Evolutionary conservation across 805 yeast species (phyloP).

Genomic region (Schwanniomyces polymorphus): DNA sequence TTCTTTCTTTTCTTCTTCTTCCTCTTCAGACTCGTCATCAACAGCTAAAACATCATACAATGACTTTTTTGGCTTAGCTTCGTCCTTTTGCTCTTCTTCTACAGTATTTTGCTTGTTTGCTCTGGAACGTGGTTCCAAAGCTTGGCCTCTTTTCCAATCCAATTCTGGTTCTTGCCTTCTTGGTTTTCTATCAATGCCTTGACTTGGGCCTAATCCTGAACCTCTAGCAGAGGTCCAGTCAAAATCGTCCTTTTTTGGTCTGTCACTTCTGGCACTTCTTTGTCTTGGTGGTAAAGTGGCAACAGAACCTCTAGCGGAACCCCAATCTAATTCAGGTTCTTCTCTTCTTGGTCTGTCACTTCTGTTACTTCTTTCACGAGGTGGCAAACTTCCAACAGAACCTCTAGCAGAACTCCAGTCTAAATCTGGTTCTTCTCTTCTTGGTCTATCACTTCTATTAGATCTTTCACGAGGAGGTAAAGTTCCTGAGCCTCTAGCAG

Average conservation of each 20-base stretch:
- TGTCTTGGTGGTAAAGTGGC: conserved; percentile 26
- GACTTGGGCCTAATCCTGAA: conserved; percentile 15
- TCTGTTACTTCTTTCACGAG: conserved; percentile 17
- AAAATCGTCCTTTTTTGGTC: conserved; percentile 20
- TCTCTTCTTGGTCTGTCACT: conserved; percentile 27
- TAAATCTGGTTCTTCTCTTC: conserved; percentile 54
- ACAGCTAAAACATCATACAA: conserved; percentile 31
- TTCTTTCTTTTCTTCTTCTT: conserved; percentile 15
- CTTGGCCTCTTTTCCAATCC: conserved; percentile 41
- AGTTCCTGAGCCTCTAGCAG: conserved; percentile 32
- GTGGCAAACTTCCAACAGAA: conserved; percentile 18
- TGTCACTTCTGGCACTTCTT: conserved; percentile 24
- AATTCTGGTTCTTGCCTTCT: conserved; percentile 28
- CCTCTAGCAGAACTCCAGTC: conserved; percentile 59
- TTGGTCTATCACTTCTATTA: conserved; percentile 30
- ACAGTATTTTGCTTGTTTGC: conserved; percentile 2
- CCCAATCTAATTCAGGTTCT: conserved; percentile 45
- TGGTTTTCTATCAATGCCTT: conserved; percentile 27
- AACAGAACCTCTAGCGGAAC: conserved; percentile 32
- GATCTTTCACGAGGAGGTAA: conserved; percentile 39
- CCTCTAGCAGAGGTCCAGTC: conserved; percentile 33
- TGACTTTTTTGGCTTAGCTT: conserved; percentile 28
- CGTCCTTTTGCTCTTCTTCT: conserved; percentile 18
- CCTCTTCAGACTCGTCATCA: conserved; percentile 33
- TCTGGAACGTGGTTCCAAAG: conserved; percentile 20